phyloP scores from a whole-genome alignment of 2,329 filamentous ascomycete genomes.

The Monosporascus sp. region DNA sequence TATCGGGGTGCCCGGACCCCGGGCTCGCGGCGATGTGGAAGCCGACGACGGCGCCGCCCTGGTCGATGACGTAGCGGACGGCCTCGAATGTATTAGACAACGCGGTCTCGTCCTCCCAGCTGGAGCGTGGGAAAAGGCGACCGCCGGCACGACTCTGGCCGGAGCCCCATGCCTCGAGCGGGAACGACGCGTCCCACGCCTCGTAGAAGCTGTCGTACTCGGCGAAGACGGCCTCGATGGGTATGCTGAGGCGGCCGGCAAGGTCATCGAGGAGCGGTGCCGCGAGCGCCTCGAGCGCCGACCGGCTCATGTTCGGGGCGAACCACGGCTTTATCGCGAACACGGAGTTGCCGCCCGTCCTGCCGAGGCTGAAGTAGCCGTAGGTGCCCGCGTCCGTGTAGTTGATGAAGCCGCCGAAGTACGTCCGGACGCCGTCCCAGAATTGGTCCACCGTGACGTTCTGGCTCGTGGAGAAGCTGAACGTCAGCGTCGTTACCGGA shows the following conservation, averaged over 20 bases:
- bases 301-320: conserved; percentile 20
- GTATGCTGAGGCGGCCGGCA: conserved; percentile 21
- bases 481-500: conserved; percentile 24
- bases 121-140: conserved; percentile 35
- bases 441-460: conserved; percentile 25
- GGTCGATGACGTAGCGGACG: conserved; percentile 27
- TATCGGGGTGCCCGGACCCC: conserved; percentile 22
- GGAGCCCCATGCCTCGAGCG: conserved; percentile 22
- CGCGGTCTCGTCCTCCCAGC: conserved; percentile 30
- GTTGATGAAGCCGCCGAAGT: conserved; percentile 24
- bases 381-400: conserved; percentile 30
- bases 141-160: conserved; percentile 28
- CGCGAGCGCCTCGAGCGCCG: conserved; percentile 20
- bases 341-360: conserved; percentile 13
- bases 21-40: conserved; percentile 20
- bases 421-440: conserved; percentile 23
- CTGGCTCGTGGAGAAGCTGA: conserved; percentile 14
- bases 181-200: conserved; percentile 21
- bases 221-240: conserved; percentile 31
- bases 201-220: conserved; percentile 34
- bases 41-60: conserved; percentile 24
- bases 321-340: conserved; percentile 28
- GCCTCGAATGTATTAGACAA: conserved; percentile 26
- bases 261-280: conserved; percentile 23
- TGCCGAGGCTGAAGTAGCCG: conserved; percentile 24